These are phyloP conservation scores for Sporisorium sorghi DNA, from an alignment of 1,284 basidiomycete genomes.

Conservation along the genomic window DNA sequence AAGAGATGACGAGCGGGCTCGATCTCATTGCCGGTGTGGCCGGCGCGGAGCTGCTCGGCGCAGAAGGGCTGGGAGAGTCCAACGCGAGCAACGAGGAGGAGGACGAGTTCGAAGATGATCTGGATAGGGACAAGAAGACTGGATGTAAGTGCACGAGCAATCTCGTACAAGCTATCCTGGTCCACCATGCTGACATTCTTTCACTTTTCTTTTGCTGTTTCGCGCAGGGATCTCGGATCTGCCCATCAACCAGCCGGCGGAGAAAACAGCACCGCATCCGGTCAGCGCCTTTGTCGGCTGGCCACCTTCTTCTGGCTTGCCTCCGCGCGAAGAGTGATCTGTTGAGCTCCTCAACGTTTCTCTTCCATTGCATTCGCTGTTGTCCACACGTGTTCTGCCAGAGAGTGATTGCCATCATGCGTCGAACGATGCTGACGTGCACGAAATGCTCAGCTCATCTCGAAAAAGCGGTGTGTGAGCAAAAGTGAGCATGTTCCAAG, in stretches of 20 bases:
- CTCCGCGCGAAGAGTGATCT: constrained; percentile 18
- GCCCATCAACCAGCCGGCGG: constrained; percentile 49
- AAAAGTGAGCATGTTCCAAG: background rate
- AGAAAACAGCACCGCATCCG: constrained; percentile 47
- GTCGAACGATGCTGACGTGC: background rate
- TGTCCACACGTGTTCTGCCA: background rate
- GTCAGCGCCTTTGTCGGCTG: constrained; percentile 48
- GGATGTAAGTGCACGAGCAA: constrained; percentile 31
- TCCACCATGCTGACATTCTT: constrained; percentile 4
- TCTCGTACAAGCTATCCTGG: background rate
- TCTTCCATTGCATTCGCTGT: background rate
- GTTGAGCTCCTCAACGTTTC: background rate
- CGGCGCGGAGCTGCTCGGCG: constrained; percentile 39
- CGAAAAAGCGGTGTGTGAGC: background rate
- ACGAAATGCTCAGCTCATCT: background rate
- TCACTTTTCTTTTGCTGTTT: background rate
- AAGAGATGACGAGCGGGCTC: constrained; percentile 44
- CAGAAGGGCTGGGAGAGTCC: constrained; percentile 31
- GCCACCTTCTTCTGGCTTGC: constrained; percentile 25
- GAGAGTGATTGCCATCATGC: background rate
- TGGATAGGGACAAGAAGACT: constrained; percentile 31
- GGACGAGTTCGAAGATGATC: constrained; percentile 38
- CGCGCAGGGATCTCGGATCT: constrained; percentile 45
- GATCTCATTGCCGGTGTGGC: constrained; percentile 51
- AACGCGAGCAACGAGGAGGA: constrained; percentile 39